These are phyloP conservation scores for Fusarium compactum DNA, from an alignment of 2,329 filamentous ascomycete genomes.

Conservation along the genomic window DNA sequence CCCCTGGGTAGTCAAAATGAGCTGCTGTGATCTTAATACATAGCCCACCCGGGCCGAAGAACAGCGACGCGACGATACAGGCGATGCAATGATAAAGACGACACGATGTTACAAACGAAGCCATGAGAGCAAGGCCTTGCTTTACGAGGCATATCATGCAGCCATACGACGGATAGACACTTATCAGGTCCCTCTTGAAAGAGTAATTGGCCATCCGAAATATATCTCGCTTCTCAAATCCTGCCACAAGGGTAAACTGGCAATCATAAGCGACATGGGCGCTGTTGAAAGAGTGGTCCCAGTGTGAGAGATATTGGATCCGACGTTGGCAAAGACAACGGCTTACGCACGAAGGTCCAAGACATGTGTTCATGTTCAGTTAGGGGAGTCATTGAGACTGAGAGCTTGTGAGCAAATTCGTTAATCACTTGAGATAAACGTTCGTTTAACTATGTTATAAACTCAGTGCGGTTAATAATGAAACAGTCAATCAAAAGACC, in stretches of 20 bases:
- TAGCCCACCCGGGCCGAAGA: background rate
- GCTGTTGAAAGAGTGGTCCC: background rate
- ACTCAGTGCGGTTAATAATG: background rate
- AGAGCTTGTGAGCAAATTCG: fast-evolving
- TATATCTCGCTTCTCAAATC: no score
- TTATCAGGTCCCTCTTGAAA: no score
- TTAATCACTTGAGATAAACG: fast-evolving
- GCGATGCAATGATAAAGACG: background rate
- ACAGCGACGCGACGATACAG: background rate
- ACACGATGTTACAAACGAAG: background rate
- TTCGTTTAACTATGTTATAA: background rate
- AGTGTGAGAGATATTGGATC: background rate
- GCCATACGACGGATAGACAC: background rate
- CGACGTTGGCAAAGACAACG: background rate
- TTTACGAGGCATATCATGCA: background rate
- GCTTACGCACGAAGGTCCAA: no score
- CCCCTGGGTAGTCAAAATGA: background rate
- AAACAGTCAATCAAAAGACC: fast-evolving
- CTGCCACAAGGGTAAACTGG: no score
- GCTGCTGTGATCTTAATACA: background rate
- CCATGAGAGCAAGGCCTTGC: background rate
- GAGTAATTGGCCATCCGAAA: no score
- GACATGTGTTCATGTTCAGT: background rate
- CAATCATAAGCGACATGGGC: background rate
- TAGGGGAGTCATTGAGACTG: background rate